Evolutionary conservation across 768 basidiomycete genomes (phyloP).

Genomic region (Cystobasidiopsis lactophilus): DNA sequence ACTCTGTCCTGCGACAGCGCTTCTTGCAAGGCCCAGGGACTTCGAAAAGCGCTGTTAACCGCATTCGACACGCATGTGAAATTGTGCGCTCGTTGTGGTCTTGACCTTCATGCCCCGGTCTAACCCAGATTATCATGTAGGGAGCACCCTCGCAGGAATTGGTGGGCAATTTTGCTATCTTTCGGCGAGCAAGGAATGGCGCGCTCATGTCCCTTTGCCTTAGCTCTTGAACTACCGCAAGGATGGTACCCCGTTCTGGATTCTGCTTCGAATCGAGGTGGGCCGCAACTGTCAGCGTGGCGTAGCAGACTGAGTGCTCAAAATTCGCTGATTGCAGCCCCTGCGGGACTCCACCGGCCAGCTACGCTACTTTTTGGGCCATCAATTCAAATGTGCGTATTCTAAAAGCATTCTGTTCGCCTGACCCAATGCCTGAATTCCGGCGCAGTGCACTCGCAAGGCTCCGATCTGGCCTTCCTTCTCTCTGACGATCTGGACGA

Average conservation of each 20-base stretch:
- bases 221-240: constrained; percentile 7
- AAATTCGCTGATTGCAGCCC: constrained; percentile 2
- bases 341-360: constrained; percentile 7
- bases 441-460: neutral
- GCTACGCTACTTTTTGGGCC: constrained; percentile 9
- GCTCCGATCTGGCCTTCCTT: constrained; percentile 6
- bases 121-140: too few species aligned
- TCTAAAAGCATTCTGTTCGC: neutral
- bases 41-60: neutral
- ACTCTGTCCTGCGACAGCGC: neutral
- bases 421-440: neutral
- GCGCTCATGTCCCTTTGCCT: neutral
- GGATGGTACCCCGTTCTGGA: constrained; percentile 10
- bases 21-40: constrained; percentile 12
- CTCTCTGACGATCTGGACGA: constrained; percentile 6
- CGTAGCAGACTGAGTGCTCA: neutral
- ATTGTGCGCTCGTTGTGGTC: neutral
- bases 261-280: constrained; percentile 10
- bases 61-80: constrained; percentile 9
- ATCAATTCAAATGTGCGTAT: constrained; percentile 4
- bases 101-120: too few species aligned
- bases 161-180: neutral
- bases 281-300: neutral
- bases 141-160: constrained; percentile 1
- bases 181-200: too few species aligned